Evolutionary conservation across 768 basidiomycete genomes (phyloP), one percentile per base, ranked within the genome.

Genomic region (Rhodotorula toruloides): DNA sequence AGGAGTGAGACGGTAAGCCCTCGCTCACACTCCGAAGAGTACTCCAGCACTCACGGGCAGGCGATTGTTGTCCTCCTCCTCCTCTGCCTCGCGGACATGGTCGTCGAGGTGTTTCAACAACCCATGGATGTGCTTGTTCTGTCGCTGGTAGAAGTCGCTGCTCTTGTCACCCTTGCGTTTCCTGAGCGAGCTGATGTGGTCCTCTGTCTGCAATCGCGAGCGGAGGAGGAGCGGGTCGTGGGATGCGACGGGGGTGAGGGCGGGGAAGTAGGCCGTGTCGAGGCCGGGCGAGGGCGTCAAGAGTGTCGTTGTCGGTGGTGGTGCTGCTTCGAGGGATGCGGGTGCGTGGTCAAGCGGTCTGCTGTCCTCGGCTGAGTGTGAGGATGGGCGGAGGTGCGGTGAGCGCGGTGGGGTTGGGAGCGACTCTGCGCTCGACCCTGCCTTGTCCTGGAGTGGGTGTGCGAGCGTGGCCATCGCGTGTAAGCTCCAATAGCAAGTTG

Each of bases 31-130:
- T n/a, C n/a, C n/a, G n/a, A n/a, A n/a, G n/a, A n/a, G n/a, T n/a
- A n/a, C n/a, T 21, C 34, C 42, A 36, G 29, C 31, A 42, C 69
- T 31, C 13, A 70, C 65, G 9, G 61, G 55, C 16, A 89, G 72
- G 27, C 88, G 86, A 43, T 83, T 80, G 37, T 82, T 81, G 42
- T 86, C 83, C 75, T 87, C 87, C 39, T 86, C 84, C 19, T 82
- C 81, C 65, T 81, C 83, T 22, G 91, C 91, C 73, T 94, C 90
- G 56, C 84, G 83, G 0, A 90, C 90, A 74, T 92, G 89, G 40
- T 87, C 86, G 42, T 91, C 88, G 84, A 98, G 87, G 1, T 91
- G 84, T 77, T 94, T 96, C 40, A 98, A 82, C 67, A 97, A 78
- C n/a, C 84, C 83, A n/a, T 79, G 76, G 68, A 98, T 94, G 65